phyloP scores from a whole-genome alignment of 2,329 filamentous ascomycete genomes.

The Aspergillus vadensis region DNA sequence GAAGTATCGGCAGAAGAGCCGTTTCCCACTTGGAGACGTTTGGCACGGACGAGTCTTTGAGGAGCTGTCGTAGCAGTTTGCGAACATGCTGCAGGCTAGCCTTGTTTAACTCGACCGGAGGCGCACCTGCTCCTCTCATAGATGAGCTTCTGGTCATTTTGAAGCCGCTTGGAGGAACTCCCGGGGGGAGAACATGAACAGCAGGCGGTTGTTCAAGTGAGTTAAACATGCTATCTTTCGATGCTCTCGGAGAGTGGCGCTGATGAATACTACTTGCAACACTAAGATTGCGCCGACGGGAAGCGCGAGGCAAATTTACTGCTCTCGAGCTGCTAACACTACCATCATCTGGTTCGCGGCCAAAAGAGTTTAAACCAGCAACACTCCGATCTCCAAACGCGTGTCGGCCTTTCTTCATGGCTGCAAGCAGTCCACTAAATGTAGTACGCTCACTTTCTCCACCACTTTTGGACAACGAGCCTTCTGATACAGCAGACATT shows the following conservation, averaged over 20 bases:
- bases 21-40: constrained; percentile 82
- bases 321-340: constrained; percentile 65
- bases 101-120: constrained; percentile 80
- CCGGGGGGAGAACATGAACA: constrained; percentile 47
- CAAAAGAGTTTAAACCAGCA: constrained; percentile 68
- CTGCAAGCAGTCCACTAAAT: constrained; percentile 71
- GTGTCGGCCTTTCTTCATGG: constrained; percentile 75
- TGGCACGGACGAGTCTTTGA: constrained; percentile 74
- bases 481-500: constrained; percentile 70
- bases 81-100: constrained; percentile 87
- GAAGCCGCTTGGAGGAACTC: constrained; percentile 42
- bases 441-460: constrained; percentile 74
- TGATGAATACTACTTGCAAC: constrained; percentile 74
- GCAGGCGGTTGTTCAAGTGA: constrained; percentile 34
- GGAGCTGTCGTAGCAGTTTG: constrained; percentile 77
- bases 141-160: constrained; percentile 77
- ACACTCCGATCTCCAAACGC: constrained; percentile 72
- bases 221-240: constrained; percentile 55
- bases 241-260: constrained; percentile 70
- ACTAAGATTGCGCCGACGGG: constrained; percentile 79
- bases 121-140: constrained; percentile 71
- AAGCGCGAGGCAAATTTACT: constrained; percentile 63
- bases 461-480: constrained; percentile 62
- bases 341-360: constrained; percentile 63
- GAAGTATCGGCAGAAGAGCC: constrained; percentile 82